Base-by-base conservation (phyloP, 495 filamentous ascomycete species). In the Astrothelium subdiscretum region DNA sequence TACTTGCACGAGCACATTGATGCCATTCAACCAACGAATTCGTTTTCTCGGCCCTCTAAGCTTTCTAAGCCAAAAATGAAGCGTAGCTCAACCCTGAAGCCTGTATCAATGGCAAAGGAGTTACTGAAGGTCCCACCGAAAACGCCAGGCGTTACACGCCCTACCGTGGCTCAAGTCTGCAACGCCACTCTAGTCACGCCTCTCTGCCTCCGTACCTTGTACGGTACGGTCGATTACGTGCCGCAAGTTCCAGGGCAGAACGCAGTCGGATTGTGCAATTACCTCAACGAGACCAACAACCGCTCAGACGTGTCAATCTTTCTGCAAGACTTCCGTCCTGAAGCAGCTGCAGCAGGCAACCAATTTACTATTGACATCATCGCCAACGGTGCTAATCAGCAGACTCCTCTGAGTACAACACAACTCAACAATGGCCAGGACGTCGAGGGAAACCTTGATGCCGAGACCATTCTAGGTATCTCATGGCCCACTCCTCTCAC, bases 21-120 rank as follows among this genome's bases (percentile, higher is more conserved):
- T 58, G 77, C 82, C 5, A 80, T 88, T 48, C 85, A 88, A 71
- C 85, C 85, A n/a, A 87, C 84, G 3, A 88, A 80, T 40, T 84
- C 82, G 5, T 88, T 89, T 69, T 76, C 79, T 65, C 69, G 69
- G 18, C 20, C 64, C 8, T 54, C 48, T 8, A 26, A 29, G 24
- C 48, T 54, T 29, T 54, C 48, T 11, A 26, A 29, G 24, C 48
- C 48, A 20, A 54, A 54, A 3, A 54, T 54, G 48, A 54, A 54
- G 48, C 48, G 48, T 8, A 54, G 48, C 24, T 54, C 48, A 6
- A 57, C 61, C 29, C 59, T 62, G 43, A 58, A 38, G 43, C 61
- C 61, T 35, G 31, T 62, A 8, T 31, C 61, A 31, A 32, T n/a
- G 20, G 59, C 48, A 26, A 29, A 54, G 15, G 48, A 24, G 8